These are phyloP conservation scores for Hylodesmum podocarpum DNA, from an alignment of 306 rosid genomes.

Conservation along the genomic window DNA sequence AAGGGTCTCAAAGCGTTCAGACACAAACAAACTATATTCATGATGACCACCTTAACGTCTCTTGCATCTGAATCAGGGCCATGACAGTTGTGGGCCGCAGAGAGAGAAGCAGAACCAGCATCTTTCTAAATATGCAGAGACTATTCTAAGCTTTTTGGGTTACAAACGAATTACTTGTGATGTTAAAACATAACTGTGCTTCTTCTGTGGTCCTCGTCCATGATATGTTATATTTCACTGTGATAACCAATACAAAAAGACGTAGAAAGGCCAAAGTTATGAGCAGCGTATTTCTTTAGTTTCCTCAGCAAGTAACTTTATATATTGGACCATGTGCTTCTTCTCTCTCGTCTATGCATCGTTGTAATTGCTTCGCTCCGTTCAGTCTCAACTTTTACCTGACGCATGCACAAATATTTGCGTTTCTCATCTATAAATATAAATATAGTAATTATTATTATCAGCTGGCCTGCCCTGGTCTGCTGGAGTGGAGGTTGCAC, in stretches of 20 bases:
- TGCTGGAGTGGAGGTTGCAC: slow-evolving; percentile 33
- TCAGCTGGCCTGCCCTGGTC: no score
- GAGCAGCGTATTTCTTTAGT: slow-evolving; percentile 13
- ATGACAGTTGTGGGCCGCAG: slow-evolving; percentile 47
- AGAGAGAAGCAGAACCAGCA: slow-evolving; percentile 39
- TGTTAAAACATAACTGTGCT: not conserved
- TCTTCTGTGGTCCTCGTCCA: slow-evolving; percentile 1
- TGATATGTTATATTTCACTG: slow-evolving; percentile 1
- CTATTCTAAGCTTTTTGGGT: slow-evolving; percentile 53
- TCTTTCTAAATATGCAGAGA: slow-evolving; percentile 69
- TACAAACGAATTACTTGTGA: slow-evolving; percentile 4
- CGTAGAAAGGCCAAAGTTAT: slow-evolving; percentile 26
- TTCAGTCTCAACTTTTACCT: slow-evolving; percentile 29
- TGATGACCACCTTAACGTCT: slow-evolving; percentile 31
- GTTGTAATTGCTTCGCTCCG: slow-evolving; percentile 18
- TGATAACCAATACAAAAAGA: slow-evolving; percentile 34
- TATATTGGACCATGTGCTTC: slow-evolving; percentile 40
- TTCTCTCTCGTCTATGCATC: slow-evolving; percentile 13
- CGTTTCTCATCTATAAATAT: no score
- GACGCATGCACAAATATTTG: slow-evolving; percentile 38
- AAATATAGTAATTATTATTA: slow-evolving; percentile 40
- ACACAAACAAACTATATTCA: slow-evolving; percentile 64
- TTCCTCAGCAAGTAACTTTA: not conserved
- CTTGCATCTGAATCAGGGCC: slow-evolving; percentile 73
- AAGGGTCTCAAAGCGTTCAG: slow-evolving; percentile 34